Base-by-base conservation (phyloP, 1,284 basidiomycete genomes). In the Ceratobasidium sp. region DNA sequence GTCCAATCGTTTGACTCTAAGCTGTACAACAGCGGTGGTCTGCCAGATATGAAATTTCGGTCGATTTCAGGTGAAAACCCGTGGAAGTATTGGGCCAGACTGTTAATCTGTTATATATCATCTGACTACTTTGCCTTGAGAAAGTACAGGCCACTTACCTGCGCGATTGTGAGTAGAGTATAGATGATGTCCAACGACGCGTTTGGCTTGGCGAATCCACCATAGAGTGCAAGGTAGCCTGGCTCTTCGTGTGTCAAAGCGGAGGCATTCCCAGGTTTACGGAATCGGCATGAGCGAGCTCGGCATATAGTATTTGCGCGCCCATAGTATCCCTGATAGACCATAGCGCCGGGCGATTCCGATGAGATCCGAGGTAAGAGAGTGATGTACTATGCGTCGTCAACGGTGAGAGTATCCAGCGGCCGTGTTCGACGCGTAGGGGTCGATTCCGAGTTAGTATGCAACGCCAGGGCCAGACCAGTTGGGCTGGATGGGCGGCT, bases 141-240 rank as follows among this genome's bases (percentile, higher is more conserved):
- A n/a, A n/a, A n/a, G n/a, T n/a, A n/a, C n/a, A n/a, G n/a, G n/a
- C n/a, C n/a, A n/a, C n/a, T n/a, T n/a, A n/a, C n/a, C n/a, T n/a
- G n/a, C n/a, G n/a, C n/a, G n/a, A n/a, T n/a, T n/a, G n/a, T n/a
- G n/a, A n/a, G n/a, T n/a, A n/a, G n/a, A n/a, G n/a, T n/a, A n/a
- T n/a, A n/a, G n/a, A n/a, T n/a, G n/a, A n/a, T n/a, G n/a, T n/a
- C n/a, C n/a, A n/a, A n/a, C n/a, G n/a, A n/a, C n/a, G n/a, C n/a
- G n/a, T n/a, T n/a, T n/a, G n/a, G n/a, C n/a, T n/a, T 40, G 40
- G 42, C 44, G 61, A 65, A 75, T 28, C 65, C 38, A 23, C 66
- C 73, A 20, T 75, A 75, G 17, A 75, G 61, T 28, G 65, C 73
- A 65, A 75, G 5, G 20, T 54, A 75, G n/a, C 61, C 66, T 75